Evolutionary conservation across 139 green algal species (phyloP), one percentile per base, ranked within the genome.

Genomic region (Protoeuglena noctilucae): DNA sequence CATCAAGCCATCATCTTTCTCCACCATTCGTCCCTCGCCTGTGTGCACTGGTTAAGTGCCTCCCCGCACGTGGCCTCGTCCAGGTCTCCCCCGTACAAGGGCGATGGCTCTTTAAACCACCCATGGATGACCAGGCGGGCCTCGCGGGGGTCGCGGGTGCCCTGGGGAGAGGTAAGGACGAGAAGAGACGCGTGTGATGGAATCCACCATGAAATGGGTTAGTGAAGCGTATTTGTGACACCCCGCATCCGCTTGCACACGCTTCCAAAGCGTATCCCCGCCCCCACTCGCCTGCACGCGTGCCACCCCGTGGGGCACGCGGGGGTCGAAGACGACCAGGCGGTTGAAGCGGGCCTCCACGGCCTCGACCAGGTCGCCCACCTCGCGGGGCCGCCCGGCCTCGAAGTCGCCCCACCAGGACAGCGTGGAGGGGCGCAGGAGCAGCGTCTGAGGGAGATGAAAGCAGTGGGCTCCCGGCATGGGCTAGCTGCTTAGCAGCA

Each of bases 291-390:
- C n/a, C n/a, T 12, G 34, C 34, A 43, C 34, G 9, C 12, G 34
- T 12, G 9, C 9, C 7, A 43, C 34, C 7, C 34, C 34, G 62
- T 68, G 62, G 19, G 62, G 62, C 18, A 68, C 7, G 3, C 62
- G 43, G n/a, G 62, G 62, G 47, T 68, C 62, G 24, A 68, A 68
- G 19, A 68, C 49, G 4, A 41, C 60, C 14, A 68, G 49, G 3
- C 49, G 56, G 48, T 68, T 68, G 46, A 68, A 68, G 9, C 39
- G 27, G 2, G 62, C 54, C 54, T 53, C 24, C 2, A 68, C 54
- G 6, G 18, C 34, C 2, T 62, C 45, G 2, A 62, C 23, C 2
- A 67, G 12, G 21, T 57, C n/a, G 19, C 16, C 47, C 6, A 28
- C 12, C 40, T 68, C 62, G 28, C 53, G 34, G 1, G 57, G 12